These are phyloP conservation scores for Boletus subcaerulescens DNA, from an alignment of 768 basidiomycete genomes.

Conservation along the genomic window DNA sequence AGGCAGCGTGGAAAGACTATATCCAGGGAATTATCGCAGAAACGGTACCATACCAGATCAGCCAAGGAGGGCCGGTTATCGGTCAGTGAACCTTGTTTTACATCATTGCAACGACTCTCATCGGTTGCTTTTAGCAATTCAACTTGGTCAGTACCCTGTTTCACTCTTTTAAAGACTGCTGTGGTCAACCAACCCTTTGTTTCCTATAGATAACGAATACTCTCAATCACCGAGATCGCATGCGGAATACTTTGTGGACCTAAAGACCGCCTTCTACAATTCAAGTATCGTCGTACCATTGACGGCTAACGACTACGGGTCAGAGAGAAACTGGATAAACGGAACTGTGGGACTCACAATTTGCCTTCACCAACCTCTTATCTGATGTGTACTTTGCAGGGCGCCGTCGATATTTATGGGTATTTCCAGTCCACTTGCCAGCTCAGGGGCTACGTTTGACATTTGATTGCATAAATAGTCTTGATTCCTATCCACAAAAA, in stretches of 20 bases:
- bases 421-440: conserved; percentile 21
- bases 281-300: conserved; percentile 65
- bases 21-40: conserved; percentile 61
- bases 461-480: conserved; percentile 26
- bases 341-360: conserved; percentile 49
- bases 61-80: conserved; percentile 70
- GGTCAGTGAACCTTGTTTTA: conserved; percentile 37
- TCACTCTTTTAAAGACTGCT: not conserved
- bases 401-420: conserved; percentile 72
- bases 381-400: conserved; percentile 34
- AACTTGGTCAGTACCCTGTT: conserved; percentile 43
- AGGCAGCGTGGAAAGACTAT: conserved; percentile 68
- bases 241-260: conserved; percentile 59
- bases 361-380: not conserved
- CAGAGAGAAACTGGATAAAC: conserved; percentile 60
- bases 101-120: not conserved
- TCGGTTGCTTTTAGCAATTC: conserved; percentile 40
- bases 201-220: conserved; percentile 68
- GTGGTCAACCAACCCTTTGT: not conserved
- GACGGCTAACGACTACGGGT: conserved; percentile 70
- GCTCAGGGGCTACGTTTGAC: not conserved
- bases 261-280: conserved; percentile 52
- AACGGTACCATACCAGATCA: conserved; percentile 65
- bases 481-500: conserved; percentile 73
- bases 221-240: conserved; percentile 44